These are phyloP conservation scores for Podospora pseudopauciseta DNA, from an alignment of 495 filamentous ascomycete genomes.

Conservation along the genomic window DNA sequence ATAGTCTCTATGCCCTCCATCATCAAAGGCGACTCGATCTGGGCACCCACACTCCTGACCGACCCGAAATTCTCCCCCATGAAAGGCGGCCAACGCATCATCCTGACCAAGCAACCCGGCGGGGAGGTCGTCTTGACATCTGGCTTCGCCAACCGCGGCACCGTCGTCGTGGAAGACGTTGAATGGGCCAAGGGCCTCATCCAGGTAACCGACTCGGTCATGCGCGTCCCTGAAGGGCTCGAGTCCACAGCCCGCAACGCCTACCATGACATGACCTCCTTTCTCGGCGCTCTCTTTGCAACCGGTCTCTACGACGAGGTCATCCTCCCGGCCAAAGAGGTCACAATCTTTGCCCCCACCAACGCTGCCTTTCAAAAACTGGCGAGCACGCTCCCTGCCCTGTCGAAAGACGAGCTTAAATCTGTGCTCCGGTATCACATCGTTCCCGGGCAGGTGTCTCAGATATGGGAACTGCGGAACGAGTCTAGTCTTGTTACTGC, in stretches of 20 bases:
- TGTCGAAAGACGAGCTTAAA: conserved; percentile 14
- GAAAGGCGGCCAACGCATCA: conserved; percentile 28
- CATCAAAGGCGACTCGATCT: conserved; percentile 32
- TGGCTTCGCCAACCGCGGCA: conserved; percentile 29
- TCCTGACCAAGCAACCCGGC: conserved; percentile 30
- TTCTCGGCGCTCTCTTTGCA: conserved; percentile 37
- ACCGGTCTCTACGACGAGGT: conserved; percentile 31
- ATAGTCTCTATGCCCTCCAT: conserved; percentile 17
- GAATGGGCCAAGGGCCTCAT: conserved; percentile 26
- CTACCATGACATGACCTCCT: conserved; percentile 29
- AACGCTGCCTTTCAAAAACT: conserved; percentile 53
- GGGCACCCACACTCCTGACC: conserved; percentile 48
- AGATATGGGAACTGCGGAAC: conserved; percentile 37
- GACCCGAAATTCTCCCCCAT: conserved; percentile 22
- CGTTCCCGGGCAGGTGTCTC: conserved; percentile 39
- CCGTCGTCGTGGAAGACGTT: conserved; percentile 27
- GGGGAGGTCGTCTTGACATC: conserved; percentile 30
- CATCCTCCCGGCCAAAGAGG: conserved; percentile 19
- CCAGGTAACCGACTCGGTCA: conserved; percentile 32
- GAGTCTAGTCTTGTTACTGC: conserved; percentile 33
- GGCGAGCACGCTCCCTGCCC: conserved; percentile 27
- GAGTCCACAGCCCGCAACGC: conserved; percentile 24
- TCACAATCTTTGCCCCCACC: conserved; percentile 41
- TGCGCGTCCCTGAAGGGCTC: conserved; percentile 27
- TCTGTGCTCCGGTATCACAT: conserved; percentile 35